These are phyloP conservation scores for Vitis hybrid DNA, from an alignment of 177 flowering plant genomes.

Conservation along the genomic window DNA sequence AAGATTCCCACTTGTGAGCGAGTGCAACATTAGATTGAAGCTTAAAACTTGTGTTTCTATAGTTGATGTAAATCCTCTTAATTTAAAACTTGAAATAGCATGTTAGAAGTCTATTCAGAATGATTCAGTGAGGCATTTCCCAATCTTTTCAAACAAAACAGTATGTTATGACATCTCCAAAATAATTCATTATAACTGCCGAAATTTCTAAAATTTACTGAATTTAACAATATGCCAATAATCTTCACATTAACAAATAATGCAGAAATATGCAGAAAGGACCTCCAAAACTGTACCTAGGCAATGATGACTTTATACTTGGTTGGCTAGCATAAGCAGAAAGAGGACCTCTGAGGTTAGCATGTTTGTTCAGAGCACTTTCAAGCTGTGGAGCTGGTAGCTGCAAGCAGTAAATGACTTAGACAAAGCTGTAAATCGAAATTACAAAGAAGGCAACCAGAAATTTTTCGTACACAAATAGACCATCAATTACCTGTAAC, in stretches of 20 bases:
- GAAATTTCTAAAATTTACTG: not conserved
- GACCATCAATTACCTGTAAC: conserved; percentile 54
- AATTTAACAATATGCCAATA: not conserved
- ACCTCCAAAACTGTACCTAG: conserved; percentile 48
- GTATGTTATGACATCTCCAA: not conserved
- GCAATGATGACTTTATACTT: conserved; percentile 50
- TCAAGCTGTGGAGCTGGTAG: conserved; percentile 95
- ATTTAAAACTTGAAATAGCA: not conserved
- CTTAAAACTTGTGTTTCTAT: too few relatives aligned
- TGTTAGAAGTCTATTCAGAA: not conserved
- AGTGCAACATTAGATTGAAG: too few relatives aligned
- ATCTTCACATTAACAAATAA: not conserved
- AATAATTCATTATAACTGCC: not conserved
- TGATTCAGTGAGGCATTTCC: not conserved
- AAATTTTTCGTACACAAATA: not conserved
- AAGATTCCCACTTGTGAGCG: too few relatives aligned
- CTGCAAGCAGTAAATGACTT: conserved; percentile 49
- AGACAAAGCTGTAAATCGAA: not conserved
- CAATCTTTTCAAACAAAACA: not conserved
- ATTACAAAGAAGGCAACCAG: not conserved
- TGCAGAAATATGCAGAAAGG: not conserved
- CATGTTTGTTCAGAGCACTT: conserved; percentile 67
- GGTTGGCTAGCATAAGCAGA: conserved; percentile 76
- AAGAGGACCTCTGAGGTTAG: conserved; percentile 69
- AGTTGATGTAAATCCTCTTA: not conserved